phyloP scores from a whole-genome alignment of 1,139 yeast genomes.

The Candida sanyaensis region DNA sequence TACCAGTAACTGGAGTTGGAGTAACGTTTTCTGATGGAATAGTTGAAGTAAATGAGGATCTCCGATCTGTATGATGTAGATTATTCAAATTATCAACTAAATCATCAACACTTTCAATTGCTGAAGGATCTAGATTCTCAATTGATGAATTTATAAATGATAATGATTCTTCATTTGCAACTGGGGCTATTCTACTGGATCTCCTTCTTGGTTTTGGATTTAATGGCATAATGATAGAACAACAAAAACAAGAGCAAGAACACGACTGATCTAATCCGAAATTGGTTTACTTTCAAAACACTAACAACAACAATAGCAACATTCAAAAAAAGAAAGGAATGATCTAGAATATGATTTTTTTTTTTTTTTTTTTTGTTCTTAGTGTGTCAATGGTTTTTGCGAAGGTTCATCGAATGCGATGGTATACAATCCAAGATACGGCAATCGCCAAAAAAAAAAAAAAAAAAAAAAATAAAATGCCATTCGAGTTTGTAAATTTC shows the following conservation, averaged over 20 bases:
- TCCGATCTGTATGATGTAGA: neutral
- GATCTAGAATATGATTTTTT: neutral
- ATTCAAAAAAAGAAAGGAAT: no score
- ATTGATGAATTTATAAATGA: constrained; percentile 13
- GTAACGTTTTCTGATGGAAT: neutral
- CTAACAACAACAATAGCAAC: no score
- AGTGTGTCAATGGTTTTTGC: no score
- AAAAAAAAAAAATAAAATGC: neutral
- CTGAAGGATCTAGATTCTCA: constrained; percentile 9
- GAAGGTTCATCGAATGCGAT: no score
- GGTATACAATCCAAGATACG: no score
- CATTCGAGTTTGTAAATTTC: no score
- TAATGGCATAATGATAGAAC: constrained; percentile 1
- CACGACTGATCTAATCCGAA: neutral
- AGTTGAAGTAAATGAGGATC: neutral
- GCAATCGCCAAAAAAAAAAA: neutral
- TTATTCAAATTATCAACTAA: neutral
- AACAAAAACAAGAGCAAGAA: neutral
- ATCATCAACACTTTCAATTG: constrained; percentile 7
- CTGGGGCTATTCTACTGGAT: constrained; percentile 25
- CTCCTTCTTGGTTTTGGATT: constrained; percentile 12
- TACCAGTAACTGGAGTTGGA: neutral
- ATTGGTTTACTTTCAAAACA: no score
- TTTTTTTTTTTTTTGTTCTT: neutral
- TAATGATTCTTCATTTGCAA: constrained; percentile 14